These are phyloP conservation scores for Fusarium odoratissimum DNA, from an alignment of 2,329 filamentous ascomycete genomes.

Conservation along the genomic window DNA sequence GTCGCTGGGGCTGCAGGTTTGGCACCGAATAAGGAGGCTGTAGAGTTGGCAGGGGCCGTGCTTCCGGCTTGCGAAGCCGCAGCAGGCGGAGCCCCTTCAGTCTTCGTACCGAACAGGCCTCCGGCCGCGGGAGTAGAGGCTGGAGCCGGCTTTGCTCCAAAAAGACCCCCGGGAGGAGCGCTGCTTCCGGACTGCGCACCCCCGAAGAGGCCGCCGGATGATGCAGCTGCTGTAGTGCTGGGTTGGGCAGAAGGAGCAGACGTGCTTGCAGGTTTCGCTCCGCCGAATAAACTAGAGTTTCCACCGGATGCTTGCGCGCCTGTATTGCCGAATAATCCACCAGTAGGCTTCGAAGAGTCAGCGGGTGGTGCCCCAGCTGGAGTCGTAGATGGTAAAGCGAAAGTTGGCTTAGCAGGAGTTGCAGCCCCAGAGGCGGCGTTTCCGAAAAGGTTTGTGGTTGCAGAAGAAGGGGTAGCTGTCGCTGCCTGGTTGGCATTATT, in stretches of 20 bases:
- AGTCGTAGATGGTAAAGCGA: slow-evolving; percentile 64
- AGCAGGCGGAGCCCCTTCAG: slow-evolving; percentile 40
- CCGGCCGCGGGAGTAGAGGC: slow-evolving; percentile 42
- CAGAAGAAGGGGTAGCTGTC: slow-evolving; percentile 41
- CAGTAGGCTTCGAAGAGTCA: slow-evolving; percentile 47
- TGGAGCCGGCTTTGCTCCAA: slow-evolving; percentile 48
- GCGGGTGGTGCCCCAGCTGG: slow-evolving; percentile 66
- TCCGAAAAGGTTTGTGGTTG: slow-evolving; percentile 49
- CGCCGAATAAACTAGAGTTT: slow-evolving; percentile 46
- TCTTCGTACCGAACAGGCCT: slow-evolving; percentile 39
- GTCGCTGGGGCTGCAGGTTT: slow-evolving; percentile 54
- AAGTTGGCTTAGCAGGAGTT: slow-evolving; percentile 59
- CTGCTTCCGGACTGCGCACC: slow-evolving; percentile 48
- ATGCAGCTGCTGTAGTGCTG: slow-evolving; percentile 30
- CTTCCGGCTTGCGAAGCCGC: slow-evolving; percentile 34
- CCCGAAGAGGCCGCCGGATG: slow-evolving; percentile 50
- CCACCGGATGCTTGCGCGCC: slow-evolving; percentile 37
- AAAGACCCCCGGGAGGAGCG: slow-evolving; percentile 49
- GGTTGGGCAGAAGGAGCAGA: slow-evolving; percentile 31
- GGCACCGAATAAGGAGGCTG: slow-evolving; percentile 54
- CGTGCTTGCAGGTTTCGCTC: slow-evolving; percentile 45
- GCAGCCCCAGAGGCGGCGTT: slow-evolving; percentile 45
- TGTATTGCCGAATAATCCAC: slow-evolving; percentile 41
- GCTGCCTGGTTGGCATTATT: slow-evolving; percentile 39
- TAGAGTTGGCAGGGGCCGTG: slow-evolving; percentile 37